Conservation (phyloP, 2,329 filamentous ascomycete genomes). For the Plectosphaerella plurivora region DNA sequence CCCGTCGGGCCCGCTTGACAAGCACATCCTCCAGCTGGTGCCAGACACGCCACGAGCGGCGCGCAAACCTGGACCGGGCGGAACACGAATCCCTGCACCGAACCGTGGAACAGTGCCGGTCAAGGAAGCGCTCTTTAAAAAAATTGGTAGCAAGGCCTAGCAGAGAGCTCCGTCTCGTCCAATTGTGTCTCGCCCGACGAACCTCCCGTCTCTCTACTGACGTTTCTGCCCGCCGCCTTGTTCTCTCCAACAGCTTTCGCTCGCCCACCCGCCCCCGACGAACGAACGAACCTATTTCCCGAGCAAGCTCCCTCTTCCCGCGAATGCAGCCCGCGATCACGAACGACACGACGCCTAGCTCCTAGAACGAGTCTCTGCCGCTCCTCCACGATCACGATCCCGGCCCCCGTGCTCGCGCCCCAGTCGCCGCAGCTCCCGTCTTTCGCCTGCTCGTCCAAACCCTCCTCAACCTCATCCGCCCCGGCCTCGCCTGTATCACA, state of each 20-base stretch:
- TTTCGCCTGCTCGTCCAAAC: not conserved
- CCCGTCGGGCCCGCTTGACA: too few relatives aligned
- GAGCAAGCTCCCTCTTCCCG: not conserved
- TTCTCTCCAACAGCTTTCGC: not conserved
- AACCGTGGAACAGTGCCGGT: too few relatives aligned
- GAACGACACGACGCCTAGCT: not conserved
- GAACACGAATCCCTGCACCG: too few relatives aligned
- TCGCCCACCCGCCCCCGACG: not conserved
- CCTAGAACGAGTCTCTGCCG: not conserved
- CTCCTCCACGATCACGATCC: not conserved
- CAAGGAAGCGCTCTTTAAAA: conserved; percentile 5
- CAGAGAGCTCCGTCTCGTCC: conserved; percentile 9
- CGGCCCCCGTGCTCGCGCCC: not conserved
- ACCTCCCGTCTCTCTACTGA: not conserved
- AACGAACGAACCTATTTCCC: not conserved
- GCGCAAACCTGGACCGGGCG: too few relatives aligned
- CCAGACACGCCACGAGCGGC: too few relatives aligned
- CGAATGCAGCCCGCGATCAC: too few relatives aligned
- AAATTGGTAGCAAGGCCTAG: conserved; percentile 11
- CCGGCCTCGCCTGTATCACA: not conserved
- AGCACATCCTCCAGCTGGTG: too few relatives aligned
- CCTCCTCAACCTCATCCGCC: not conserved
- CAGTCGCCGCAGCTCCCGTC: not conserved
- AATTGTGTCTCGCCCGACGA: conserved; percentile 8
- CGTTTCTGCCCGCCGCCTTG: too few relatives aligned